phyloP scores from a whole-genome alignment of 192 early-diverging fungal species.

The Oehlia diaphana region DNA sequence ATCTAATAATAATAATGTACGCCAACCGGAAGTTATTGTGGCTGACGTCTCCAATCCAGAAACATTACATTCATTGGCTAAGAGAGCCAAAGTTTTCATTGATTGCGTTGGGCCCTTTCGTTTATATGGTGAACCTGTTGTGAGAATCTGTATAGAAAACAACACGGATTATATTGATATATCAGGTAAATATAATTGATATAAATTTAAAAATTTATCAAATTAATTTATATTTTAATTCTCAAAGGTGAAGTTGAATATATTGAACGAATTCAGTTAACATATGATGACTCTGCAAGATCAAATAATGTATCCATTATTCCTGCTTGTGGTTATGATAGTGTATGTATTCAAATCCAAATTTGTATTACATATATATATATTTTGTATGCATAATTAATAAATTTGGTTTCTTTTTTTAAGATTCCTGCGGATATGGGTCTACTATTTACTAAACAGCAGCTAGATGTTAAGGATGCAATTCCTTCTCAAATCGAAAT shows the following conservation, averaged over 20 bases:
- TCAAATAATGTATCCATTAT: constrained; percentile 71
- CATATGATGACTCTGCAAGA: constrained; percentile 67
- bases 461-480: constrained; percentile 40
- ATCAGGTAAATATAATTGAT: constrained; percentile 68
- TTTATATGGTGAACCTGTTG: constrained; percentile 68
- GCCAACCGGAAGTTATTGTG: constrained; percentile 47
- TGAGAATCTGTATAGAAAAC: constrained; percentile 65
- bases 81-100: constrained; percentile 71
- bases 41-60: constrained; percentile 65
- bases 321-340: constrained; percentile 87
- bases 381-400: no score
- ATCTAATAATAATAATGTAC: not conserved
- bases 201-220: not conserved
- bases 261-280: constrained; percentile 61
- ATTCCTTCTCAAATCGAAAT: constrained; percentile 60
- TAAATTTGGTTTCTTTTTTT: constrained; percentile 25
- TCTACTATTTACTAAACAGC: constrained; percentile 55
- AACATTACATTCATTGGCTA: constrained; percentile 60
- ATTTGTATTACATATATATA: not conserved
- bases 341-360: constrained; percentile 59
- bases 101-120: constrained; percentile 81
- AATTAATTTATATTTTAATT: not conserved
- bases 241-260: constrained; percentile 41
- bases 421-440: constrained; percentile 70
- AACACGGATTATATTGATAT: constrained; percentile 87